Conservation (phyloP, 805 yeast genomes). For the Tetrapisispora taiwanensis region DNA sequence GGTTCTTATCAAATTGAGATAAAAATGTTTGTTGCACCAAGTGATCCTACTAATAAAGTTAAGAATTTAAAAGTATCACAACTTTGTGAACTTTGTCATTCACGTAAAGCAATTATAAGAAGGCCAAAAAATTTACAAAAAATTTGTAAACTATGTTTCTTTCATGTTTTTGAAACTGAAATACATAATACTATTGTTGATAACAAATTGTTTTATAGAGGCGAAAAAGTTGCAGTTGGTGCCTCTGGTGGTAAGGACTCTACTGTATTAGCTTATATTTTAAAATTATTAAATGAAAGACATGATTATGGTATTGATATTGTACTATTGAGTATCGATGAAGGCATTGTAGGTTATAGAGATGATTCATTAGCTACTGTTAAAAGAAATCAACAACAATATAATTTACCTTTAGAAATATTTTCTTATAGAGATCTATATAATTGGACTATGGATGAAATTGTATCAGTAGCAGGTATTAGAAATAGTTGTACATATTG, state of each 20-base stretch:
- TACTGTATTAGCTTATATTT: slow-evolving; percentile 81
- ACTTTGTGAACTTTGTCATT: slow-evolving; percentile 76
- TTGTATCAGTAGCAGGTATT: slow-evolving; percentile 88
- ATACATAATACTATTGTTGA: slow-evolving; percentile 79
- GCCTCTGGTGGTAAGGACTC: slow-evolving; percentile 99
- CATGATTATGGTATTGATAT: slow-evolving; percentile 81
- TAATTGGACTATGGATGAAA: slow-evolving; percentile 98
- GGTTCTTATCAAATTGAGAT: no score
- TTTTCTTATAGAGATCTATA: slow-evolving; percentile 82
- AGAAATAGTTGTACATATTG: slow-evolving; percentile 95
- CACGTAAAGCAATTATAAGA: slow-evolving; percentile 73
- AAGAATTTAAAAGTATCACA: slow-evolving; percentile 29
- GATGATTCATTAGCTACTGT: slow-evolving; percentile 97
- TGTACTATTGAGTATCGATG: slow-evolving; percentile 81
- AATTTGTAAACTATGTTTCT: slow-evolving; percentile 86
- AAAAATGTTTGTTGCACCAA: slow-evolving; percentile 22
- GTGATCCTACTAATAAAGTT: slow-evolving; percentile 25
- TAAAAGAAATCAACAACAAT: slow-evolving; percentile 81
- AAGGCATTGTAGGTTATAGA: slow-evolving; percentile 93
- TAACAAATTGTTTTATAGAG: slow-evolving; percentile 59
- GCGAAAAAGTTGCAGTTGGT: slow-evolving; percentile 91
- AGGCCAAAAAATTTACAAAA: slow-evolving; percentile 89
- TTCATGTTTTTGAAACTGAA: slow-evolving; percentile 84
- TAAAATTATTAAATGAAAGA: slow-evolving; percentile 80
- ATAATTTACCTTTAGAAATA: slow-evolving; percentile 66